Base-by-base conservation (phyloP, 208 protist species). In the Kentomonas sorsogonicus region DNA sequence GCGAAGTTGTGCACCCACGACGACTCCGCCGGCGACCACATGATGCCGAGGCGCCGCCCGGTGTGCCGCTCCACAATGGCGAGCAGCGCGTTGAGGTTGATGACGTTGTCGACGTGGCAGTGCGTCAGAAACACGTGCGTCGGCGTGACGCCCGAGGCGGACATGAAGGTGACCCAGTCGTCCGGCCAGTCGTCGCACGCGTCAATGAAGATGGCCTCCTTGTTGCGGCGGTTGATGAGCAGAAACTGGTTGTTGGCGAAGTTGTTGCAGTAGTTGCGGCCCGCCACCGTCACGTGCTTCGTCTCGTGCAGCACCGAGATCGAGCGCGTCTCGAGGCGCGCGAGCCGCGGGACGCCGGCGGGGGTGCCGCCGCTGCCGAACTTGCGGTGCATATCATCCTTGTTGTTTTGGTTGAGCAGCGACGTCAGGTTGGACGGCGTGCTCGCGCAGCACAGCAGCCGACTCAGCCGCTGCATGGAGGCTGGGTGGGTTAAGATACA, bases 121-220 rank as follows among this genome's bases (percentile, higher is more conserved):
- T 95, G 89, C 13, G 89, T 95, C 18, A 95, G 64, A 57, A 95
- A 95, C 18, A 91, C 70, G 64, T 89, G 74, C 10, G 79, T 89
- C 13, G 81, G 72, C 2, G 60, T 78, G 23, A 92, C 63, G 0
- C 62, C 55, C 0, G 86, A 89, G 25, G 74, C 26, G 43, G 73
- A 65, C 50, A 95, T 67, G 51, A 93, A 95, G 20, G 82, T 67
- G 26, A 74, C 79, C 86, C 89, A 95, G 68, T 95, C 89, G 53
- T 95, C 89, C 11, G 83, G 79, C 86, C 89, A 95, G 71, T 95
- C 89, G 60, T 95, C 89, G 16, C 73, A 71, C 30, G 85, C 85
- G 54, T 95, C 89, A 22, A 95, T 66, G 43, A 95, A 81, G 52
- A 95, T 82, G 56, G 77, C 85, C 41, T 77, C 54, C 51, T 80